A percentile compares a stretch with the other conserved stretches of the same genome.
phyloP scores from a whole-genome alignment of 2,329 filamentous ascomycete genomes.

The Lecanosticta acicola region DNA sequence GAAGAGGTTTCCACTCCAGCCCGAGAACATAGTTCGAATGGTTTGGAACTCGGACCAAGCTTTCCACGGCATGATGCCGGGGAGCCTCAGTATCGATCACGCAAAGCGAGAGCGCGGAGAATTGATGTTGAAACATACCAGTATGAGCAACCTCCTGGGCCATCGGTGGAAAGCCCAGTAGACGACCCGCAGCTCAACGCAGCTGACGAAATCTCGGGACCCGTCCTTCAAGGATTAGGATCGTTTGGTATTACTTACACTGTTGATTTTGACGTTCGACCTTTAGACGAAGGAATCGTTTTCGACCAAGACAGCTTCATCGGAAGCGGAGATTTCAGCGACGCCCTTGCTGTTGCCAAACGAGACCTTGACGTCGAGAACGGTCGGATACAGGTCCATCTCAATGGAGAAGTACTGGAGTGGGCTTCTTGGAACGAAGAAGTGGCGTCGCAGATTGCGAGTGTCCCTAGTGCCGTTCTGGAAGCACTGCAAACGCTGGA shows the following conservation, averaged over 20 bases:
- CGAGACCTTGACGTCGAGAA: slow-evolving; percentile 42
- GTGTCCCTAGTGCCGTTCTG: slow-evolving; percentile 33
- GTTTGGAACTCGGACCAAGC: too few species aligned
- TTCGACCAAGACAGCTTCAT: slow-evolving; percentile 54
- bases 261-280: slow-evolving; percentile 48
- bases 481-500: slow-evolving; percentile 16
- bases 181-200: slow-evolving; percentile 3
- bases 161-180: neutral
- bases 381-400: slow-evolving; percentile 33
- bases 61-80: neutral
- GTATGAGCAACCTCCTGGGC: slow-evolving; percentile 42
- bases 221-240: slow-evolving; percentile 39
- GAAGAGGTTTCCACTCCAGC: too few species aligned
- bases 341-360: slow-evolving; percentile 37
- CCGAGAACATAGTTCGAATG: too few species aligned
- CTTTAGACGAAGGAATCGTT: slow-evolving; percentile 48
- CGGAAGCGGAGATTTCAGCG: slow-evolving; percentile 51
- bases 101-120: slow-evolving; percentile 38
- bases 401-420: slow-evolving; percentile 30
- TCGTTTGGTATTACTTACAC: slow-evolving; percentile 48
- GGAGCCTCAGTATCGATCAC: slow-evolving; percentile 21
- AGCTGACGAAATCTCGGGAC: slow-evolving; percentile 1
- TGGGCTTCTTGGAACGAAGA: slow-evolving; percentile 55
- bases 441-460: slow-evolving; percentile 44
- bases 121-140: slow-evolving; percentile 43